Evolutionary conservation across 1,284 basidiomycete genomes (phyloP), one percentile per base, ranked within the genome.

Genomic region (Vanrija pseudolonga): DNA sequence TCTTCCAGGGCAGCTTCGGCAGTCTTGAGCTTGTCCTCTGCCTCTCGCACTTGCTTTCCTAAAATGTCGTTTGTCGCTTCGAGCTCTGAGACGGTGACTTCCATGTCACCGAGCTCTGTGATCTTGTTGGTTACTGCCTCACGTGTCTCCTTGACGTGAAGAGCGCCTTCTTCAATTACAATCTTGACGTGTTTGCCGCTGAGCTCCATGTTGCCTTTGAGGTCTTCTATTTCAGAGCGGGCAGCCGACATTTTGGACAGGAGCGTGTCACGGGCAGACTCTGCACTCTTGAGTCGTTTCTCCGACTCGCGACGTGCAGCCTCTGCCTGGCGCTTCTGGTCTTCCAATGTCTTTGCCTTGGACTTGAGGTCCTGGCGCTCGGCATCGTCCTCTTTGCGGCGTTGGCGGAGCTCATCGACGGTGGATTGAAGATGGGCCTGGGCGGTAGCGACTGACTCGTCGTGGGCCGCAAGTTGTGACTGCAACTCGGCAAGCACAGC

Each of bases 281-380:
- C 85, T 4, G 85, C 85, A 17, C 81, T 79, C 64, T 86, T 88
- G 54, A 95, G 80, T 61, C 86, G 86, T 78, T 90, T 91, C 76
- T 97, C 94, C 2, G 87, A 89, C 39, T 97, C 92, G 45, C 86
- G 82, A 68, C 85, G 87, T 50, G 80, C 76, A 47, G 82, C 80
- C 72, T 97, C 94, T 6, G 92, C 89, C 45, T 80, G 79, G 39
- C 94, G 85, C 76, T 89, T 90, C 55, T 85, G 81, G 67, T 98
- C 94, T 65, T 98, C 94, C 7, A 96, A 80, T 0, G 80, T 76
- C 74, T 94, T 94, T 49, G 88, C 89, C 50, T 86, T 84, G 19
- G 82, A 73, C 72, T 92, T 94, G 53, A 90, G 78, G 69, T 96
- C 90, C 24, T 82, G 76, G 51, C 89, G 83, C 23, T 83, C 82